Base-by-base conservation (phyloP, 768 basidiomycete genomes). In the Hysterangium stoloniferum region DNA sequence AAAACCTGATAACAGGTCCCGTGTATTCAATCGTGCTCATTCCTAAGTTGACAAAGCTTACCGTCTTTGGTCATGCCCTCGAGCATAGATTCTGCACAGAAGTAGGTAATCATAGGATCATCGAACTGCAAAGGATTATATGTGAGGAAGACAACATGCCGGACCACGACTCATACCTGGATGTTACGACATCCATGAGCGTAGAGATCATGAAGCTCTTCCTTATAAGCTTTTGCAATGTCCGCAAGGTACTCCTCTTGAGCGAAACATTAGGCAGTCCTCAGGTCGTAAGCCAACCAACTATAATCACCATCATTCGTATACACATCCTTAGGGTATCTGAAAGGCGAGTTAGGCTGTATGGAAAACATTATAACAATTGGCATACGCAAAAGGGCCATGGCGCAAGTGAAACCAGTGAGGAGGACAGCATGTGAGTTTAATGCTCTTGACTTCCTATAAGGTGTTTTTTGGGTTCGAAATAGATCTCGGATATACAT, bases 391-490 rank as follows among this genome's bases (percentile, higher is more conserved):
- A 54, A 79, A 77, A 7, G 70, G 71, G 44, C 83, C 83, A 60
- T 82, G 80, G 22, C 78, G 75, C 25, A 83, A 75, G 61, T 83
- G 81, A 62, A 78, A 81, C 80, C 82, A 84, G 31, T 79, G 78
- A 3, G 84, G 85, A 0, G 83, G 77, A 53, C 78, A 81, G 64
- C 85, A 68, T 12, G 81, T 86, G 52, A 87, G 59, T 62, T 90
- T 88, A 63, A 87, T 74, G 58, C 73, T 70, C 59, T 73, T 73
- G 52, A 83, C 77, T 58, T 85, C 82, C 77, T 80, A 45, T 25
- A 20, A n/a, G 54, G 36, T 56, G 27, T 22, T 32, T 45, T 12
- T 33, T 49, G 51, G 46, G n/a, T n/a, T n/a, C n/a, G n/a, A n/a
- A n/a, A n/a, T n/a, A n/a, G 24, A 3, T 13, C 19, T 17, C 20